Evolutionary conservation across 2,329 filamentous ascomycete genomes (phyloP), one percentile per base, ranked within the genome.

Genomic region (Penicillium expansum): DNA sequence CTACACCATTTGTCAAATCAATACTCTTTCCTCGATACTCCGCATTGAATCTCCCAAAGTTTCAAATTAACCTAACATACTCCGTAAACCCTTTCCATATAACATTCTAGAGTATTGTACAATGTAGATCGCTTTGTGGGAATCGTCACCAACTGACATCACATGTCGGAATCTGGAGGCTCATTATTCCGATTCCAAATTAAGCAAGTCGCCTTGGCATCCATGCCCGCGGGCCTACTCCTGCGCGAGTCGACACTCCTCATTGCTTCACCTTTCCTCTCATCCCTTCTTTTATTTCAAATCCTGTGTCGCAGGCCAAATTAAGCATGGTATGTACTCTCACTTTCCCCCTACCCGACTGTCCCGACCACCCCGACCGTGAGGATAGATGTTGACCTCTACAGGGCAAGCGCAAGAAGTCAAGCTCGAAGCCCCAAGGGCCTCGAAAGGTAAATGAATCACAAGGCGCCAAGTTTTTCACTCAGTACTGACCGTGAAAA

Each of bases 331-430:
- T 62, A 60, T 39, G 49, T 56, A n/a, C 3, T 22, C 22, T 27
- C 5, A 14, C 7, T 11, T 29, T 5, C 2, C 16, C 27, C n/a
- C 5, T 37, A 11, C 6, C 20, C 9, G 10, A n/a, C 30, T 6
- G 14, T 7, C 13, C 27, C n/a, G 8, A 44, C 3, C 11, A 1
- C 22, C 13, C 20, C 27, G 6, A 38, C 35, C 6, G n/a, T 38
- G 18, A n/a, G n/a, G 10, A 33, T 24, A 39, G 14, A 48, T 32
- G 24, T n/a, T 55, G 16, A 55, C 24, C 32, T 35, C 20, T 20
- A 56, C 61, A 91, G 93, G 93, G 93, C 61, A 97, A 97, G 82
- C 90, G 93, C 75, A 97, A 96, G 80, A 86, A 85, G 83, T 89
- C 89, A 27, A 89, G 91, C 52, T 84, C 86, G 71, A 92, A 92